phyloP scores from a whole-genome alignment of 371 early-diverging fungal genomes.

The Mucor saturninus region DNA sequence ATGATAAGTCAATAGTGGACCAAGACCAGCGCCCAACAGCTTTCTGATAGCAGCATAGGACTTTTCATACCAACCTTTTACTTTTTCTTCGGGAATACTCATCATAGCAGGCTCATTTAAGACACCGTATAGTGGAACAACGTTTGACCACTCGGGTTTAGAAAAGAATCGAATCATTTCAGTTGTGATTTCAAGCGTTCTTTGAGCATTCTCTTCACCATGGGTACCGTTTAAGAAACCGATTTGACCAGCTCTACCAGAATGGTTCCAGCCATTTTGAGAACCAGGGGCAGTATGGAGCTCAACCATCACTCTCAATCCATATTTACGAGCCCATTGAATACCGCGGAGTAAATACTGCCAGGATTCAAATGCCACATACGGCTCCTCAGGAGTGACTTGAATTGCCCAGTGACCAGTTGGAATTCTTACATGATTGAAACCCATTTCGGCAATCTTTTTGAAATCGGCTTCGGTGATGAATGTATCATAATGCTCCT shows the following conservation, averaged over 20 bases:
- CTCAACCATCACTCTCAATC: conserved; percentile 75
- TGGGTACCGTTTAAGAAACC: conserved; percentile 56
- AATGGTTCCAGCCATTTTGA: conserved; percentile 82
- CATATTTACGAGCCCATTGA: conserved; percentile 72
- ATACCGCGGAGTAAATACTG: conserved; percentile 64
- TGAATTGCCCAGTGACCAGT: conserved; percentile 76
- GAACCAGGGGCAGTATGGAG: conserved; percentile 80
- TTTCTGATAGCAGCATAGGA: conserved; percentile 42
- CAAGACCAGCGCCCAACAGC: conserved; percentile 23
- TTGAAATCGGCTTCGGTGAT: conserved; percentile 73
- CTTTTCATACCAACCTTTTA: conserved; percentile 39
- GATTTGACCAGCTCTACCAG: conserved; percentile 53
- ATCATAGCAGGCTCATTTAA: conserved; percentile 55
- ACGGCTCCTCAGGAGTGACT: conserved; percentile 53
- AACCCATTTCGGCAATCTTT: conserved; percentile 63
- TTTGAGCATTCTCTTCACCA: conserved; percentile 39
- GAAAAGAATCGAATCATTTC: conserved; percentile 46
- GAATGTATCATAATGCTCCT: conserved; percentile 69
- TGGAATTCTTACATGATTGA: conserved; percentile 81
- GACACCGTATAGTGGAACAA: conserved; percentile 59
- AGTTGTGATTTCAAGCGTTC: conserved; percentile 38
- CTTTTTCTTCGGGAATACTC: conserved; percentile 25
- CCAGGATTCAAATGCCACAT: conserved; percentile 59
- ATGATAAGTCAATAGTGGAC: conserved; percentile 49
- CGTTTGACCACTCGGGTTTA: conserved; percentile 56